Conservation (phyloP, 176 grass and related monocot species). For the Themeda triandra region DNA sequence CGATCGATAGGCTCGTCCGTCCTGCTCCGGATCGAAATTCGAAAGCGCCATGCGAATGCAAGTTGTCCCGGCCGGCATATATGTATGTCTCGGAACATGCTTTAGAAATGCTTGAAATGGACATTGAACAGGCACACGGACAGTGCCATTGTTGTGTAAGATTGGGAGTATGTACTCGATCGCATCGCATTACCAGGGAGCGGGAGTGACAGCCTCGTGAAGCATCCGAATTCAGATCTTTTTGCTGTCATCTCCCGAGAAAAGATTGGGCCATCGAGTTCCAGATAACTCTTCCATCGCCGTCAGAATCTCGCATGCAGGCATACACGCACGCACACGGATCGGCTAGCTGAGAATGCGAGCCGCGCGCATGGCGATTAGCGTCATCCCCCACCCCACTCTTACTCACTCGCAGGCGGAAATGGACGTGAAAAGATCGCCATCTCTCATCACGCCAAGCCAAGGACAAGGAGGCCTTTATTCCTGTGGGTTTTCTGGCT, state of each 20-base stretch:
- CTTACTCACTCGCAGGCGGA: conserved; percentile 8
- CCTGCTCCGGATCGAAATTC: conserved; percentile 42
- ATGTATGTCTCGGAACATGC: conserved; percentile 22
- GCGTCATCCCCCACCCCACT: not conserved
- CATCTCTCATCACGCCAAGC: not conserved
- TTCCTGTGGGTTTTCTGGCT: conserved; percentile 31
- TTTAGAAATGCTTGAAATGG: conserved; percentile 51
- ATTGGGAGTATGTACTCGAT: not conserved
- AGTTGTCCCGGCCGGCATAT: conserved; percentile 35
- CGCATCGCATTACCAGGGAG: not conserved
- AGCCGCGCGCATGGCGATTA: conserved; percentile 6
- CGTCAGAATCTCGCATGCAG: conserved; percentile 43
- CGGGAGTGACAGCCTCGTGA: conserved; percentile 44
- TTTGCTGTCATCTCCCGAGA: conserved; percentile 28
- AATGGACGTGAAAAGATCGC: conserved; percentile 45
- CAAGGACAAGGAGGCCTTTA: conserved; percentile 36
- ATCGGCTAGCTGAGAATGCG: conserved; percentile 2
- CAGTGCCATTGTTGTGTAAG: not conserved
- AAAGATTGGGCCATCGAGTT: conserved; percentile 40
- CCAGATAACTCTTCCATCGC: conserved; percentile 45
- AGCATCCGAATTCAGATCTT: conserved; percentile 41
- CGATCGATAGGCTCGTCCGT: not conserved
- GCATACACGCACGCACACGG: not conserved
- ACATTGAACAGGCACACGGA: conserved; percentile 20
- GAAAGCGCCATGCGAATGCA: conserved; percentile 29